Percentiles rank a stretch among this genome's conserved stretches.
phyloP scores from a whole-genome alignment of 106 monocot genomes.

The Allium sativum region DNA sequence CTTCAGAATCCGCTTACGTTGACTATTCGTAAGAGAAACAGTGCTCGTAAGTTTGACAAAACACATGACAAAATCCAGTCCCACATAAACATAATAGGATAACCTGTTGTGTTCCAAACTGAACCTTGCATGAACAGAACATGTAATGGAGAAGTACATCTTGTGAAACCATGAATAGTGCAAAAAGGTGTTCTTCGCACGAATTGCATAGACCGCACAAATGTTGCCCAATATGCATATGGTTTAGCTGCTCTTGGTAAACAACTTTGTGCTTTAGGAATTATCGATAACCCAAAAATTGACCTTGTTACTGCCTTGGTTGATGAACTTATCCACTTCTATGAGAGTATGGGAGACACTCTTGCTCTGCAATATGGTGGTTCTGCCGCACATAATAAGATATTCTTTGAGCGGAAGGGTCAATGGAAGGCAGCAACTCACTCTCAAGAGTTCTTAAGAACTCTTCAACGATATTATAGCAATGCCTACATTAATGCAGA shows the following conservation, averaged over 20 bases:
- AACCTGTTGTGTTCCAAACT: constrained; percentile 6
- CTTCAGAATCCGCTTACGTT: constrained; percentile 15
- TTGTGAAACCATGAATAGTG: constrained; percentile 13
- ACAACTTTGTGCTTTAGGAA: constrained; percentile 60
- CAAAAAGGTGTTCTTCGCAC: constrained; percentile 89
- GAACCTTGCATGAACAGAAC: constrained; percentile 6
- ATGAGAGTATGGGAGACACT: constrained; percentile 98
- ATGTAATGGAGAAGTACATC: constrained; percentile 8
- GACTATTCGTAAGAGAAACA: constrained; percentile 19
- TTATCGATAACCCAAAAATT: constrained; percentile 49
- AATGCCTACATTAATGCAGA: constrained; percentile 85
- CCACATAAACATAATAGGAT: constrained; percentile 3
- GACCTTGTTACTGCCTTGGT: constrained; percentile 58
- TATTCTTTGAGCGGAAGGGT: constrained; percentile 89
- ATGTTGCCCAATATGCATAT: constrained; percentile 94
- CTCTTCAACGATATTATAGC: constrained; percentile 80
- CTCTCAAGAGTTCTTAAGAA: constrained; percentile 82
- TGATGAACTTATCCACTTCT: constrained; percentile 70
- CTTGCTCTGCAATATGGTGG: constrained; percentile 93
- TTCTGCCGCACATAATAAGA: constrained; percentile 99
- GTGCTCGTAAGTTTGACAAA: background rate
- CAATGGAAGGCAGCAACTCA: constrained; percentile 88
- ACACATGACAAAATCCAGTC: constrained; percentile 12
- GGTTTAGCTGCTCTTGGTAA: constrained; percentile 75
- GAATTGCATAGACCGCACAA: constrained; percentile 98